These are phyloP conservation scores for Aristolochia californica DNA, from an alignment of 164 flowering plant species.

Conservation along the genomic window DNA sequence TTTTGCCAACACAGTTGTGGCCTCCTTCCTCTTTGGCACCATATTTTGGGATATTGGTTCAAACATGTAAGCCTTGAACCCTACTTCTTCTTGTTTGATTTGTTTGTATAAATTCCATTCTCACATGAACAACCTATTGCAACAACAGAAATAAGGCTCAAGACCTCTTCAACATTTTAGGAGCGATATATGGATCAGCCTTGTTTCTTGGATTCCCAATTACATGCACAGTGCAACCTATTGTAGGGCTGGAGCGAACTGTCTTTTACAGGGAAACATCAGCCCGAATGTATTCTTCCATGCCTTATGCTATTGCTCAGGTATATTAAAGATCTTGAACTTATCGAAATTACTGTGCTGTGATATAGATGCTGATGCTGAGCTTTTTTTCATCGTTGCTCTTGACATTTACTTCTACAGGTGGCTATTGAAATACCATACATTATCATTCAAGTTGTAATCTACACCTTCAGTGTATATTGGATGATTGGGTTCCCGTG, in stretches of 20 bases:
- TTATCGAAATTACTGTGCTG: background rate
- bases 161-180: constrained; percentile 32
- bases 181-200: constrained; percentile 66
- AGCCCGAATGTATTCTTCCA: constrained; percentile 86
- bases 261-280: constrained; percentile 81
- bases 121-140: background rate
- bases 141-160: constrained; percentile 7
- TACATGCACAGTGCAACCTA: constrained; percentile 63
- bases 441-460: constrained; percentile 45
- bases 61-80: constrained; percentile 30
- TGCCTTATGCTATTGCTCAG: constrained; percentile 89
- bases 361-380: no score
- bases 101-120: constrained; percentile 25
- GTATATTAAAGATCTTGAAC: constrained; percentile 18
- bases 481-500: constrained; percentile 72
- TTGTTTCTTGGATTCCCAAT: constrained; percentile 65
- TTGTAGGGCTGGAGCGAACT: constrained; percentile 70
- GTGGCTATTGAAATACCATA: constrained; percentile 65
- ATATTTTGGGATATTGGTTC: constrained; percentile 69
- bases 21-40: constrained; percentile 61
- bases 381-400: no score
- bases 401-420: constrained; percentile 21
- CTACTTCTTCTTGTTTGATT: background rate
- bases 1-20: constrained; percentile 48
- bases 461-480: constrained; percentile 53